Conservation (phyloP, 495 filamentous ascomycete species). For the Penicillium lagena region DNA sequence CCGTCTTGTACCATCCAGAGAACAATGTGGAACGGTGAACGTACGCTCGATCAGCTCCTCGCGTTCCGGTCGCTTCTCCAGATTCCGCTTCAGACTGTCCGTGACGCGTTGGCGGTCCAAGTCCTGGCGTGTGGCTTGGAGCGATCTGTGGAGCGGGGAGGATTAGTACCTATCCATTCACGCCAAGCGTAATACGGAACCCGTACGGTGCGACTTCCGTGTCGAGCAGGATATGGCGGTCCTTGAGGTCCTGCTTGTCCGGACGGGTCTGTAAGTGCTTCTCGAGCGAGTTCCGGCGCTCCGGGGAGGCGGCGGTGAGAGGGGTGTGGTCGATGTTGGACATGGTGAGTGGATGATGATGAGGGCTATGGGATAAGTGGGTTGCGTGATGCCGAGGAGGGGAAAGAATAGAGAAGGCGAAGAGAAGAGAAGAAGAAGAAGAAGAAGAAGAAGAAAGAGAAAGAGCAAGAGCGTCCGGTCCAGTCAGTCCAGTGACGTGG, state of each 20-base stretch:
- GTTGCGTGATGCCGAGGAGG: not conserved
- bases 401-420: not conserved
- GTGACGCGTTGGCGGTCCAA: constrained; percentile 59
- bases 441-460: not conserved
- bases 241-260: constrained; percentile 72
- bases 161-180: constrained; percentile 1
- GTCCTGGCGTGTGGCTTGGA: constrained; percentile 56
- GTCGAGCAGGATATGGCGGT: constrained; percentile 66
- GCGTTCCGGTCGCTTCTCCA: constrained; percentile 57
- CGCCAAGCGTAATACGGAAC: not conserved
- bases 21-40: constrained; percentile 14
- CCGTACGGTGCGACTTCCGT: constrained; percentile 63
- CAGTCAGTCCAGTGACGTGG: too few relatives aligned
- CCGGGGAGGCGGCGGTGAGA: constrained; percentile 49
- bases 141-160: constrained; percentile 31
- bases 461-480: not conserved
- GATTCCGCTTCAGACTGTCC: constrained; percentile 60
- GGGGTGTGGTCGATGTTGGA: constrained; percentile 32
- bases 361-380: not conserved
- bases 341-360: constrained; percentile 15
- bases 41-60: constrained; percentile 69
- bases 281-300: constrained; percentile 83
- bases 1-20: not conserved
- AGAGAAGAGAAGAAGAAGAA: not conserved
- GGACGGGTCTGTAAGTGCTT: constrained; percentile 76